Base-by-base conservation (phyloP, 305 asterid genomes). In the Euphrasia arctica region DNA sequence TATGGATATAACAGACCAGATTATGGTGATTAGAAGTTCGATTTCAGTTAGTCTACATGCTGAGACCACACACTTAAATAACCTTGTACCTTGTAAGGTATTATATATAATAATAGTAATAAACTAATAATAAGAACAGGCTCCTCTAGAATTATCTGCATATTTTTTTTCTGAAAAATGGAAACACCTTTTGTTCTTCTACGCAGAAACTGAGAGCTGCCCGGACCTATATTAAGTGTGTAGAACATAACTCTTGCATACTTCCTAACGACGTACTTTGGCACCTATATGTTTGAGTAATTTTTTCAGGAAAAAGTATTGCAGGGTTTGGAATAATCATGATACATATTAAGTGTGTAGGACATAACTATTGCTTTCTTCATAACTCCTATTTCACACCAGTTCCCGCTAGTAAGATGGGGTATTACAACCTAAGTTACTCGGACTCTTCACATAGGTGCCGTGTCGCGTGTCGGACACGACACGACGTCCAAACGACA, bases 321-420 rank as follows among this genome's bases (percentile, higher is more conserved):
- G 9, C 25, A 51, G 56, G 4, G 9, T 51, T 4, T 14, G 22
- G 22, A 51, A 51, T 51, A 14, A 25, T 14, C 14, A 14, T 4
- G 12, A 11, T 15, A 10, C 14, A n/a, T 3, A 2, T 50, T 13
- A n/a, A 7, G 9, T 39, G 89, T 92, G 36, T 78, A 39, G 43
- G 43, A 39, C 43, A 39, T 39, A 7, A 39, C 43, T 39, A 39
- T 39, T 39, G 43, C 43, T 6, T 39, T 6, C 36, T 54, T 31
- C 36, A 54, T 54, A 54, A 22, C 12, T 54, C 31, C 59, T 25
- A 54, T 54, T 25, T 54, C 59, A 27, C 11, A 54, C 15, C 7
- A 3, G 52, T 47, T 9, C 15, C 5, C 0, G 52, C 52, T n/a
- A 47, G 31, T 63, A 39, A 39, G 0, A 39, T 39, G 43, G 22